Evolutionary conservation across 495 filamentous ascomycete genomes (phyloP).

Genomic region (Tuber borchii): DNA sequence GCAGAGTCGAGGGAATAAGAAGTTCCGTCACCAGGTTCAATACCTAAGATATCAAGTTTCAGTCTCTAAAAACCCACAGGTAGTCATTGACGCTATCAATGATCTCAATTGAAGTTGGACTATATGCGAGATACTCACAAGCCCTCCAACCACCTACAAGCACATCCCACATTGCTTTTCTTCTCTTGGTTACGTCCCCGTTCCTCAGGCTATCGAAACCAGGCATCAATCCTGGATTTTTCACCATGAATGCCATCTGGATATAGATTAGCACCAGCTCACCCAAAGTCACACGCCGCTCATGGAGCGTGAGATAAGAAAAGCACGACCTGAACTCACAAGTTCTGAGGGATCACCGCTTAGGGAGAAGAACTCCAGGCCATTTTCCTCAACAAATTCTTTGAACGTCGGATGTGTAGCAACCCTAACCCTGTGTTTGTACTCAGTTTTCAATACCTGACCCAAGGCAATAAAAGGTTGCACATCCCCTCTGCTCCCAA

Average conservation of each 20-base stretch:
- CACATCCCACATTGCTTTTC: constrained; percentile 58
- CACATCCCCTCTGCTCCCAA: constrained; percentile 68
- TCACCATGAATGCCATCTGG: constrained; percentile 73
- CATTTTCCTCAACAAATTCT: constrained; percentile 52
- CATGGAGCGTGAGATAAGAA: constrained; percentile 66
- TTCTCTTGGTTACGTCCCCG: constrained; percentile 57
- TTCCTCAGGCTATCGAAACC: constrained; percentile 57
- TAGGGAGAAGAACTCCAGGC: constrained; percentile 61
- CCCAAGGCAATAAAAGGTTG: constrained; percentile 71
- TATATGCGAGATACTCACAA: constrained; percentile 44
- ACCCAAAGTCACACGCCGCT: constrained; percentile 78
- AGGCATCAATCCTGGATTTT: constrained; percentile 67
- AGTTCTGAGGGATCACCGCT: constrained; percentile 66
- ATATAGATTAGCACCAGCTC: constrained; percentile 58
- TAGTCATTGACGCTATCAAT: not conserved
- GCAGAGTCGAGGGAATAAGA: constrained; percentile 20
- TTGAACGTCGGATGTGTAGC: constrained; percentile 65
- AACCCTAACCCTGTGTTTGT: constrained; percentile 62
- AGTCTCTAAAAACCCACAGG: not conserved
- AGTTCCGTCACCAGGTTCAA: constrained; percentile 38
- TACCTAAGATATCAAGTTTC: constrained; percentile 21
- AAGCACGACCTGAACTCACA: constrained; percentile 65
- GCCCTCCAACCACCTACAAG: constrained; percentile 57
- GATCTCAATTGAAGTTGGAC: not conserved
- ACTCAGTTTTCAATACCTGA: constrained; percentile 58